phyloP scores from a whole-genome alignment of 345 rosid species.

The Ceriops zippeliana region DNA sequence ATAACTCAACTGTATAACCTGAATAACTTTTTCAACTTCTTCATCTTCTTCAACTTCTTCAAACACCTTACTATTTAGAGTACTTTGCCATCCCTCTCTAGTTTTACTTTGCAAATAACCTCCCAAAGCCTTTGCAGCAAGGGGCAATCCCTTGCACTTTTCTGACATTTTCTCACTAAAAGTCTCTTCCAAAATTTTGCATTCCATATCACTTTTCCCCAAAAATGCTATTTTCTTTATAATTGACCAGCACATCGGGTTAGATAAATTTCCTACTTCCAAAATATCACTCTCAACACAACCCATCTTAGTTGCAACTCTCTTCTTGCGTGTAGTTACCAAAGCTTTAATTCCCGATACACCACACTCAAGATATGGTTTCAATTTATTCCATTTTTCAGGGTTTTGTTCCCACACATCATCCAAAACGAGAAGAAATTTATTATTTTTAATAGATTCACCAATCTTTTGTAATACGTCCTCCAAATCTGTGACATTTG shows the following conservation, averaged over 20 bases:
- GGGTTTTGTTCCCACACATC: too few relatives aligned
- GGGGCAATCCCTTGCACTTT: constrained; percentile 7
- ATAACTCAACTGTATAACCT: constrained; percentile 8
- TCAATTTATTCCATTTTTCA: too few relatives aligned
- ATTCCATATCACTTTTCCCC: rapidly evolving
- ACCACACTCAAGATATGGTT: too few relatives aligned
- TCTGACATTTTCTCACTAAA: too few relatives aligned
- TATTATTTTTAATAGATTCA: neutral
- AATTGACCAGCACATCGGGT: rapidly evolving
- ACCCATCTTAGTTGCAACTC: too few relatives aligned
- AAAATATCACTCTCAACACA: rapidly evolving
- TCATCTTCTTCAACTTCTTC: neutral
- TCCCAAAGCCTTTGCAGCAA: constrained; percentile 13
- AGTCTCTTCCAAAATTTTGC: too few relatives aligned
- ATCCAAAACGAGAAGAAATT: too few relatives aligned
- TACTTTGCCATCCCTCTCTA: constrained; percentile 18
- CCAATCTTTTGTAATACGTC: too few relatives aligned
- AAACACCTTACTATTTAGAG: constrained; percentile 11
- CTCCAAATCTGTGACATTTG: too few relatives aligned
- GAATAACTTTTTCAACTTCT: too few relatives aligned
- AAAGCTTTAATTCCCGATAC: too few relatives aligned
- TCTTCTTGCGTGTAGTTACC: rapidly evolving
- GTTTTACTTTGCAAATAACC: constrained; percentile 7
- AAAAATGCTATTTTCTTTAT: too few relatives aligned
- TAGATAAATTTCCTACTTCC: rapidly evolving